phyloP scores from a whole-genome alignment of 768 basidiomycete genomes.

The Gloeostereum incarnatum region DNA sequence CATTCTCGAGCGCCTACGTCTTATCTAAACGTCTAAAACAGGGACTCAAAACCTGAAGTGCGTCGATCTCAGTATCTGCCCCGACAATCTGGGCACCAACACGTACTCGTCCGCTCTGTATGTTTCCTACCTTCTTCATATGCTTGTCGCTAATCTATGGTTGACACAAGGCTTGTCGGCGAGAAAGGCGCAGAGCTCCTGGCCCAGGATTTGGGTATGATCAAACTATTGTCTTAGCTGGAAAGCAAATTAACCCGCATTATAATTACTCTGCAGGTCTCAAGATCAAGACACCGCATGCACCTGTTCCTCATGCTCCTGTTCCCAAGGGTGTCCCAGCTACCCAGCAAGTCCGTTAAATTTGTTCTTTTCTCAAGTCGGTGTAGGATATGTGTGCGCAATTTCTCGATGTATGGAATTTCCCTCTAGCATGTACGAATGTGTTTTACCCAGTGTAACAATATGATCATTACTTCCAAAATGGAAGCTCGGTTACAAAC shows the following conservation, averaged over 20 bases:
- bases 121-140: not conserved
- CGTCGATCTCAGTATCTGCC: constrained; percentile 65
- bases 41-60: constrained; percentile 59
- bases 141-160: not conserved
- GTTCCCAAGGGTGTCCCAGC: constrained; percentile 40
- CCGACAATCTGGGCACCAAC: constrained; percentile 65
- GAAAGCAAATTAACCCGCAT: not conserved
- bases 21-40: constrained; percentile 5
- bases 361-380: constrained; percentile 1
- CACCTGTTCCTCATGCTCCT: constrained; percentile 63
- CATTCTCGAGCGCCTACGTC: not conserved
- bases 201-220: constrained; percentile 52
- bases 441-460: no score
- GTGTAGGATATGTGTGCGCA: no score
- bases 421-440: no score
- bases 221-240: not conserved
- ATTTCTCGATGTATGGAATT: no score
- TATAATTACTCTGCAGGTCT: constrained; percentile 29
- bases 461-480: no score
- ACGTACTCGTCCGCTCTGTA: constrained; percentile 60
- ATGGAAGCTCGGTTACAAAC: no score
- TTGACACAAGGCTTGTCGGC: constrained; percentile 32
- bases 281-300: constrained; percentile 54
- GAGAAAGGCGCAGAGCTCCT: constrained; percentile 61
- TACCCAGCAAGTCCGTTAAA: constrained; percentile 37